Conservation (phyloP, 306 rosid genomes). For the Dryas alaskensis region DNA sequence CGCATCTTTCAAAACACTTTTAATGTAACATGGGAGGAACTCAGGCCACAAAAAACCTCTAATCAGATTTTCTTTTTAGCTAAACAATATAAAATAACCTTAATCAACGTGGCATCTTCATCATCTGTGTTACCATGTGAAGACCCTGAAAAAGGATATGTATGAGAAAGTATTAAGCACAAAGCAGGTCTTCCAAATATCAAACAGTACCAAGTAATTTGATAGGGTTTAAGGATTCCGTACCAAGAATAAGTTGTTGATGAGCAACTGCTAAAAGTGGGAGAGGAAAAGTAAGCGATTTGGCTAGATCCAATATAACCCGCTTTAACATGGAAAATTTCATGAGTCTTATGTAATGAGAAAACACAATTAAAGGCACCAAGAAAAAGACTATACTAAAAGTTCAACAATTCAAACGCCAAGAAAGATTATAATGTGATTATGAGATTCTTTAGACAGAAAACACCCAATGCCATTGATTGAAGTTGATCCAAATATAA, state of each 20-base stretch:
- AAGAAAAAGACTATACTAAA: constrained; percentile 2
- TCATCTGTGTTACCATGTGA: constrained; percentile 43
- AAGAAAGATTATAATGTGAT: background rate
- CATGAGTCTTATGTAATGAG: constrained; percentile 16
- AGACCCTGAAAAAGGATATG: constrained; percentile 52
- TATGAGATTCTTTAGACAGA: background rate
- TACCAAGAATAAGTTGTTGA: constrained; percentile 90
- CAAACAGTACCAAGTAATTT: constrained; percentile 12
- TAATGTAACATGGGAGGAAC: constrained; percentile 19
- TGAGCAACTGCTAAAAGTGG: constrained; percentile 78
- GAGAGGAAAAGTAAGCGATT: constrained; percentile 79
- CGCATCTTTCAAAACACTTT: constrained; percentile 3
- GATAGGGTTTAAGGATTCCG: constrained; percentile 15
- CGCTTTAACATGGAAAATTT: constrained; percentile 49
- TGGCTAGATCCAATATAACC: constrained; percentile 64
- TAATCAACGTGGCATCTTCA: constrained; percentile 40
- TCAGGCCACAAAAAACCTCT: background rate
- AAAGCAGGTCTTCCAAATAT: constrained; percentile 30
- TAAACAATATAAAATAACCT: constrained; percentile 47
- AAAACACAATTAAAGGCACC: constrained; percentile 13
- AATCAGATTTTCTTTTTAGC: constrained; percentile 15
- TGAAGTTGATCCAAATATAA: constrained; percentile 1
- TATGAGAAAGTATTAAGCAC: constrained; percentile 18
- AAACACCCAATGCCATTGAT: background rate
- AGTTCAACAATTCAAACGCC: background rate